Base-by-base conservation (phyloP, 345 rosid species). In the Erodium maritimum region DNA sequence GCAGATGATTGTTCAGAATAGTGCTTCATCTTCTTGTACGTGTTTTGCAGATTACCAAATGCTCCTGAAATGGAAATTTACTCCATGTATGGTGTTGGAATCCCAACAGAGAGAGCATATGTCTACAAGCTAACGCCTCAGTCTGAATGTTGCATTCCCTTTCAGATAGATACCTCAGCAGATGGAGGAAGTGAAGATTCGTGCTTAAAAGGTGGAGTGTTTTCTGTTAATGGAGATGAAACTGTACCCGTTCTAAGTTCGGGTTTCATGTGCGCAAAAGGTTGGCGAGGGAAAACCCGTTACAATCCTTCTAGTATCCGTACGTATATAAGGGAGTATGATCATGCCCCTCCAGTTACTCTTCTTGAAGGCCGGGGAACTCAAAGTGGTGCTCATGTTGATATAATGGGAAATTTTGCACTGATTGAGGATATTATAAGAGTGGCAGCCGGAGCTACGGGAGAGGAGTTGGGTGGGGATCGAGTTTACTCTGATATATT, bases 341-440 rank as follows among this genome's bases (percentile, higher is more conserved):
- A 77, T 56, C 87, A 86, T 71, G 72, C 82, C 24, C 87, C 94
- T 19, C 89, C 94, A 10, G 77, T 83, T 63, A 86, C 77, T 64
- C 75, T 83, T 21, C 74, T 86, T 2, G 87, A 86, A 50, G 89
- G 89, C 10, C 76, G 89, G 52, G 94, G 89, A 42, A 83, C 82
- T 23, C 94, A 79, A 64, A 86, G 94, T 62, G 94, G 89, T 60
- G 82, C 85, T 20, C 88, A 85, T 62, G 93, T 85, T 23, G 85
- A 85, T 70, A 82, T 85, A 61, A 70, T 85, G 94, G 94, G 89
- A 19, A 86, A 86, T 58, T 86, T 86, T 34, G 89, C 85, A 24
- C 70, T 86, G 71, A 83, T 83, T 21, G 94, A 86, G 68, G 89
- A 86, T 63, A 54, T 86, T 53, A 64, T 85, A 65, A 74, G 85